These are phyloP conservation scores for Entomortierella lignicola DNA, from an alignment of 192 early-diverging fungal genomes.

Conservation along the genomic window DNA sequence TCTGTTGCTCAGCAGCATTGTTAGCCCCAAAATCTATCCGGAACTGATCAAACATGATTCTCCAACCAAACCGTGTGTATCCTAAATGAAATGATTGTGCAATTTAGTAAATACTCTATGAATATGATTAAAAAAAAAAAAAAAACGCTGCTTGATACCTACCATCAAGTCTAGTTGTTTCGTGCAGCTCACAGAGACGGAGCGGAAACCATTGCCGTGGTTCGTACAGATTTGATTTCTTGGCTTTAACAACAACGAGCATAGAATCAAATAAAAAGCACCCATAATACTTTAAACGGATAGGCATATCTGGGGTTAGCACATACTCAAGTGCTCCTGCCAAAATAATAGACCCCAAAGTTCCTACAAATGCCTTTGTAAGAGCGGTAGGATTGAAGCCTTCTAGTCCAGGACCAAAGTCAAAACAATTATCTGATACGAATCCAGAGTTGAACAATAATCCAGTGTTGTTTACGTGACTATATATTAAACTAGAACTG, in stretches of 20 bases:
- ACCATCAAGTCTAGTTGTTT: slow-evolving; percentile 52
- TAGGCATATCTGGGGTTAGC: slow-evolving; percentile 43
- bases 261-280: slow-evolving; percentile 73
- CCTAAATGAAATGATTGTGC: slow-evolving; percentile 14
- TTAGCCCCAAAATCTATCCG: slow-evolving; percentile 66
- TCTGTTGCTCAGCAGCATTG: slow-evolving; percentile 62
- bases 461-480: not conserved
- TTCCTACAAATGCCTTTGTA: slow-evolving; percentile 43
- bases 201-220: slow-evolving; percentile 78
- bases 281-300: slow-evolving; percentile 63
- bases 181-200: slow-evolving; percentile 66
- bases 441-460: not conserved
- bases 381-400: slow-evolving; percentile 22
- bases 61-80: slow-evolving; percentile 42
- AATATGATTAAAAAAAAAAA: slow-evolving; percentile 2
- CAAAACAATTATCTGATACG: not conserved
- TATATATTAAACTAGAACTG: not conserved
- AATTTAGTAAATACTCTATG: not conserved
- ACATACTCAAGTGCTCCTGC: slow-evolving; percentile 61
- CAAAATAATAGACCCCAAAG: slow-evolving; percentile 54
- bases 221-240: slow-evolving; percentile 59
- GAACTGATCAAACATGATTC: slow-evolving; percentile 51
- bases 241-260: slow-evolving; percentile 67
- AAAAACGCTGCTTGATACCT: slow-evolving; percentile 1
- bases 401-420: slow-evolving; percentile 5